These are phyloP conservation scores for Casaregolazyma lundiana DNA, from an alignment of 1,139 yeast genomes.

Conservation along the genomic window DNA sequence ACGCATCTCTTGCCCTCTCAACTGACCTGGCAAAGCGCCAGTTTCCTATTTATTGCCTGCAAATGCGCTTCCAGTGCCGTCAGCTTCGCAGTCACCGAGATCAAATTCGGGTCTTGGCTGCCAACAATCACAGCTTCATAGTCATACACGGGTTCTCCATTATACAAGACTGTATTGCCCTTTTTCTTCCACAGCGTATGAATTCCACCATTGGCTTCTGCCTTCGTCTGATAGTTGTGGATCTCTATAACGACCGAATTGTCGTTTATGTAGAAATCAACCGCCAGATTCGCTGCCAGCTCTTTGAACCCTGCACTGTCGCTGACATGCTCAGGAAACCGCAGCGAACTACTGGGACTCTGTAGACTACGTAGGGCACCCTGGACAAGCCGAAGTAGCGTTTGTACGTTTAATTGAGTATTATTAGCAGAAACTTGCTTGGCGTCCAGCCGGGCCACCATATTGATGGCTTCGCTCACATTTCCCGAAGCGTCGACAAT, in stretches of 20 bases:
- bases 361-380: slow-evolving; percentile 21
- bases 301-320: slow-evolving; percentile 13
- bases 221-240: slow-evolving; percentile 20
- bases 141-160: slow-evolving; percentile 39
- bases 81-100: slow-evolving; percentile 41
- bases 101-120: slow-evolving; percentile 44
- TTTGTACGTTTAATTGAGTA: slow-evolving; percentile 12
- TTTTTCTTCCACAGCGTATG: slow-evolving; percentile 10
- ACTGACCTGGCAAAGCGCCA: slow-evolving; percentile 19
- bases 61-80: slow-evolving; percentile 25
- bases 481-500: slow-evolving; percentile 22
- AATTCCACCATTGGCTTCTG: slow-evolving; percentile 12
- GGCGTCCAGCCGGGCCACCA: slow-evolving; percentile 12
- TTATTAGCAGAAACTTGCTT: slow-evolving; percentile 4
- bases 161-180: slow-evolving; percentile 24
- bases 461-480: slow-evolving; percentile 18
- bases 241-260: slow-evolving; percentile 28
- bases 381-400: slow-evolving; percentile 18
- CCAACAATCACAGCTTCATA: slow-evolving; percentile 38
- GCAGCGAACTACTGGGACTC: slow-evolving; percentile 19
- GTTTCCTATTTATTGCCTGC: slow-evolving; percentile 23
- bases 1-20: not conserved
- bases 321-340: slow-evolving; percentile 22
- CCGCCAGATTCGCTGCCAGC: slow-evolving; percentile 20
- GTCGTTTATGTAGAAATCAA: slow-evolving; percentile 27